These are phyloP conservation scores for Mycena leptocephala DNA, from an alignment of 768 basidiomycete species.

Conservation along the genomic window DNA sequence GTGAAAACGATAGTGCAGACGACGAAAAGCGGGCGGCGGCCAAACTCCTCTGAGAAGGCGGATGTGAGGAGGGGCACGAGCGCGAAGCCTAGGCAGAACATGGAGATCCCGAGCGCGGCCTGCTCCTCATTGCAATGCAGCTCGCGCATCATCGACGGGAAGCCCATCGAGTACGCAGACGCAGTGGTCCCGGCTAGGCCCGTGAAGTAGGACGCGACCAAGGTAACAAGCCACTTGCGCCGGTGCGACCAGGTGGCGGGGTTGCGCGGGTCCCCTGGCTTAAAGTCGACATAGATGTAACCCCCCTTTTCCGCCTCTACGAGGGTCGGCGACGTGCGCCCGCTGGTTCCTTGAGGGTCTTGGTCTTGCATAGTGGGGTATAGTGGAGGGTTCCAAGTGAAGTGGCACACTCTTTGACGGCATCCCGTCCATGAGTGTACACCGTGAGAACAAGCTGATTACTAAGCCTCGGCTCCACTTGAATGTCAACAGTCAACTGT, in stretches of 20 bases:
- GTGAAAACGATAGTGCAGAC: constrained; percentile 55
- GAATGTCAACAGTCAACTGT: neutral
- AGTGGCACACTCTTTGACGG: neutral
- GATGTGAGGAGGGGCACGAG: constrained; percentile 70
- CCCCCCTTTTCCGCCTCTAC: constrained; percentile 6
- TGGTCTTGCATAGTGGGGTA: constrained; percentile 11
- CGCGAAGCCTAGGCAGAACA: constrained; percentile 67
- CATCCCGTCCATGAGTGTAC: neutral
- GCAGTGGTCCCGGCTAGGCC: constrained; percentile 45
- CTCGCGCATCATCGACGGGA: constrained; percentile 61
- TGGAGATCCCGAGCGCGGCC: constrained; percentile 53
- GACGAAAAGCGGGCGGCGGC: constrained; percentile 64
- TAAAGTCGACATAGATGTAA: constrained; percentile 52
- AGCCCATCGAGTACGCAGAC: constrained; percentile 59
- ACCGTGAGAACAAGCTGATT: constrained; percentile 6
- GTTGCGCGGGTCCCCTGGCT: constrained; percentile 49
- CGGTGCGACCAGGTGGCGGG: constrained; percentile 48
- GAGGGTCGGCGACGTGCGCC: constrained; percentile 20
- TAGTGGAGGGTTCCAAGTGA: neutral
- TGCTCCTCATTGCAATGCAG: constrained; percentile 50
- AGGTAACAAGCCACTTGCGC: constrained; percentile 56
- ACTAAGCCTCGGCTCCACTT: neutral
- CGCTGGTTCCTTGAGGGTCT: constrained; percentile 5
- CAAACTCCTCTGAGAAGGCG: constrained; percentile 72
- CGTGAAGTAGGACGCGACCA: constrained; percentile 52